These are phyloP conservation scores for Ceraceosorus guamensis DNA, from an alignment of 1,284 basidiomycete species.

Conservation along the genomic window DNA sequence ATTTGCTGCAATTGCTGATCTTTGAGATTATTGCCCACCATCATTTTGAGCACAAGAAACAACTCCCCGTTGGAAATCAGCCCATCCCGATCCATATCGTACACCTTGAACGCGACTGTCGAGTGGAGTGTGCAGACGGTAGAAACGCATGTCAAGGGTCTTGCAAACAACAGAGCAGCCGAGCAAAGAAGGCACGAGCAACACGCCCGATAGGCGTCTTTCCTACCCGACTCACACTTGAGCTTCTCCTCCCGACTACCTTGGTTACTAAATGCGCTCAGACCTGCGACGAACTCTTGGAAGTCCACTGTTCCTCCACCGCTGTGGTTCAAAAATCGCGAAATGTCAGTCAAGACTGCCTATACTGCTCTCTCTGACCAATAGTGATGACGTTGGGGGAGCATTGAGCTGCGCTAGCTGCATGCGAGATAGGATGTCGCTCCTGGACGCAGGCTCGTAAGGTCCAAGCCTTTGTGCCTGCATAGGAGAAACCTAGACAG, in stretches of 20 bases:
- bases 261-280: constrained; percentile 93
- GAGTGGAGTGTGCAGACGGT: constrained; percentile 13
- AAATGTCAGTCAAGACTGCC: too few relatives aligned
- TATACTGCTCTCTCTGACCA: too few relatives aligned
- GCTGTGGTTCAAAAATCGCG: background rate
- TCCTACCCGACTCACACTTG: constrained; percentile 62
- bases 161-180: too few relatives aligned
- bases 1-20: constrained; percentile 99
- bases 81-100: constrained; percentile 95
- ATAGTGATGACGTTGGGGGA: too few relatives aligned
- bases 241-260: constrained; percentile 95
- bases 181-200: too few relatives aligned
- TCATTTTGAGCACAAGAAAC: constrained; percentile 98
- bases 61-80: constrained; percentile 98
- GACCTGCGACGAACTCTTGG: constrained; percentile 93
- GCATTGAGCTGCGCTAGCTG: too few relatives aligned
- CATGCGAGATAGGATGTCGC: too few relatives aligned
- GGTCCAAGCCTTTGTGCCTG: too few relatives aligned
- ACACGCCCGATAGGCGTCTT: too few relatives aligned
- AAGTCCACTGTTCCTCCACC: constrained; percentile 98
- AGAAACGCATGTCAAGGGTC: background rate
- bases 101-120: constrained; percentile 92
- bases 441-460: too few relatives aligned
- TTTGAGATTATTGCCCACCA: constrained; percentile 99
- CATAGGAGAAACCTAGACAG: too few relatives aligned